Evolutionary conservation across 108 stramenopile species (phyloP).

Genomic region (Skeletonema menzelii): DNA sequence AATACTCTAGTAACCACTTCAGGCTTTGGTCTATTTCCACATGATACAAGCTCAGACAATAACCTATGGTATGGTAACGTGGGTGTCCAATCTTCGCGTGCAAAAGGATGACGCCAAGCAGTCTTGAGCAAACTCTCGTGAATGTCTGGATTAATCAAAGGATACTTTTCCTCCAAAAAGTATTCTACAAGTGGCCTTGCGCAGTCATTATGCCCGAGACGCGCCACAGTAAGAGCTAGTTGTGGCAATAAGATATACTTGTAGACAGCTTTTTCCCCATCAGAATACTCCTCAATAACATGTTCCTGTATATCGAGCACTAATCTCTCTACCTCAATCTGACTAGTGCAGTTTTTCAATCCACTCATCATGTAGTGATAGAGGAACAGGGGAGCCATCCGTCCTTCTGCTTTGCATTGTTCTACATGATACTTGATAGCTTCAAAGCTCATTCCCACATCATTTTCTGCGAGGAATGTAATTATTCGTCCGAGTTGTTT

Average conservation of each 20-base stretch:
- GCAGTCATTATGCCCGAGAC: conserved; percentile 10
- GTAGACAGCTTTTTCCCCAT: conserved; percentile 29
- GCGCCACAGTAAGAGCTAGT: conserved; percentile 6
- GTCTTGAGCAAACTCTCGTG: conserved; percentile 20
- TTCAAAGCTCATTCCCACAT: conserved; percentile 4
- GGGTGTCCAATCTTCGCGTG: conserved; percentile 17
- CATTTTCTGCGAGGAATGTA: neutral
- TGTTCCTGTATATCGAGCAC: conserved; percentile 18
- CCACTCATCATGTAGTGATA: conserved; percentile 11
- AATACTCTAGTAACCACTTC: conserved; percentile 16
- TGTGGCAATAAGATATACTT: conserved; percentile 38
- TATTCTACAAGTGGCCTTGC: conserved; percentile 37
- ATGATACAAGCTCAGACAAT: conserved; percentile 29
- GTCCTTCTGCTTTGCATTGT: conserved; percentile 20
- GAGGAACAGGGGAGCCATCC: conserved; percentile 16
- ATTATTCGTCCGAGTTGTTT: neutral
- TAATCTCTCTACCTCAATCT: neutral
- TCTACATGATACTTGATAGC: conserved; percentile 18
- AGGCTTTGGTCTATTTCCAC: conserved; percentile 36
- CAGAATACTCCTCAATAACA: conserved; percentile 25
- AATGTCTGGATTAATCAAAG: conserved; percentile 28
- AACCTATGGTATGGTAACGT: conserved; percentile 29
- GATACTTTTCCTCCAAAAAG: conserved; percentile 26
- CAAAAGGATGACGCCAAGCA: conserved; percentile 25
- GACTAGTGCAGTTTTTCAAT: neutral